Evolutionary conservation across 768 basidiomycete species (phyloP), one percentile per base, ranked within the genome.

Genomic region (Suillus spraguei): DNA sequence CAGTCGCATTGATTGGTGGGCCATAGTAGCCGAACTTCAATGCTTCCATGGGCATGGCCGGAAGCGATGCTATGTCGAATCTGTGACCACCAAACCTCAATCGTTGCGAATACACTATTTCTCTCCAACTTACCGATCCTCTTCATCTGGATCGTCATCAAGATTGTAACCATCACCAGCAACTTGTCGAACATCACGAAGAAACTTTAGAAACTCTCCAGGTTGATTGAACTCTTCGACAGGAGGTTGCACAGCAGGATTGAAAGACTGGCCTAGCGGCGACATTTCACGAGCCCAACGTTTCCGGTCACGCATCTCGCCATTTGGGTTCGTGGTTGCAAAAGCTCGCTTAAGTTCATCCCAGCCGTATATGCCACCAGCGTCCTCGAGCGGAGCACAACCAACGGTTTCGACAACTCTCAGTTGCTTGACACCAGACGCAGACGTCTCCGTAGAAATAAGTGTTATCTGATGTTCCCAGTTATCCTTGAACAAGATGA

Each of bases 391-490:
- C 20, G 49, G 59, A 3, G 24, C 63, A 22, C 54, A 44, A 14
- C 63, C 59, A 16, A 11, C n/a, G 4, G 24, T 52, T 44, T 60
- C 63, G 35, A 61, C 11, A 7, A 61, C 41, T 53, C 44, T 64
- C 28, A 64, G 60, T 24, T 52, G 41, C 22, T 61, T 46, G 28
- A 52, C 9, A 9, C 50, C 50, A 42, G 52, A 53, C 24, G 22
- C 20, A 22, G 50, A 33, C 1, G 4, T 60, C 20, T 39, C 58
- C 3, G 24, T 54, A 14, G 35, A 35, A 33, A 60, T 28, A 22
- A 64, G 39, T 33, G 35, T 41, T 11, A 64, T 41, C 33, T 55
- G 11, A 38, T 70, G 70, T 7, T 70, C 69, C 70, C 70, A 70
- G 50, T 68, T 56, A 52, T 70, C 69, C 69, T 71, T 44, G 20